Conservation (phyloP, 208 protist species). For the Tetramitus jugosus region DNA sequence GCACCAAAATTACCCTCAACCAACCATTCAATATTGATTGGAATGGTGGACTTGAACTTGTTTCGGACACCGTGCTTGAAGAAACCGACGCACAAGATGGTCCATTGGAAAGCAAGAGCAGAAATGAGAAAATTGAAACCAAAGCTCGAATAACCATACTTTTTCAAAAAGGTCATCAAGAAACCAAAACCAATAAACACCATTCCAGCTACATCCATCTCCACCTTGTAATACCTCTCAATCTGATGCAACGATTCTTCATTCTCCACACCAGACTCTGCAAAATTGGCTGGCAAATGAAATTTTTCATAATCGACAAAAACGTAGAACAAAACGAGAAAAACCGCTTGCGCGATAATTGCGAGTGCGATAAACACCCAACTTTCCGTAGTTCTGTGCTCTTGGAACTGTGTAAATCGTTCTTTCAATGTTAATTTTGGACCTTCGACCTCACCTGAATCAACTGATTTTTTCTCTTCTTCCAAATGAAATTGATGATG, state of each 20-base stretch:
- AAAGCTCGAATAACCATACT: slow-evolving; percentile 25
- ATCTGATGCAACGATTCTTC: too few species aligned
- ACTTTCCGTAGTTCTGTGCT: too few species aligned
- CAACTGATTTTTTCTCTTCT: too few species aligned
- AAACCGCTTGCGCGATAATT: neutral
- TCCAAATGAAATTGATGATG: too few species aligned
- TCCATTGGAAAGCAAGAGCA: slow-evolving; percentile 33
- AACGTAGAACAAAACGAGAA: neutral
- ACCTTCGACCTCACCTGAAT: too few species aligned
- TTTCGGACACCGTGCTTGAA: slow-evolving; percentile 13
- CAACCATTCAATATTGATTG: neutral
- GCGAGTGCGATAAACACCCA: too few species aligned
- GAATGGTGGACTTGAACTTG: neutral
- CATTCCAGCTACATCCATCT: slow-evolving; percentile 34
- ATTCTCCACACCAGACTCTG: too few species aligned
- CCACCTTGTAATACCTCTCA: neutral
- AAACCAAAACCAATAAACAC: slow-evolving; percentile 42
- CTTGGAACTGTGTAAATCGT: too few species aligned
- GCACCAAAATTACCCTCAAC: slow-evolving; percentile 10
- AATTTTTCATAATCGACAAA: neutral
- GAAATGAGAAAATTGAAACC: slow-evolving; percentile 33
- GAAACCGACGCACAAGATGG: slow-evolving; percentile 29
- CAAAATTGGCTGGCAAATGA: too few species aligned
- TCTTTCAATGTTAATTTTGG: too few species aligned
- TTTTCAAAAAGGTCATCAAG: slow-evolving; percentile 40